A percentile compares a stretch with the other conserved stretches of the same genome.
Evolutionary conservation across 768 basidiomycete species (phyloP).

Genomic region (Fibroporia radiculosa): DNA sequence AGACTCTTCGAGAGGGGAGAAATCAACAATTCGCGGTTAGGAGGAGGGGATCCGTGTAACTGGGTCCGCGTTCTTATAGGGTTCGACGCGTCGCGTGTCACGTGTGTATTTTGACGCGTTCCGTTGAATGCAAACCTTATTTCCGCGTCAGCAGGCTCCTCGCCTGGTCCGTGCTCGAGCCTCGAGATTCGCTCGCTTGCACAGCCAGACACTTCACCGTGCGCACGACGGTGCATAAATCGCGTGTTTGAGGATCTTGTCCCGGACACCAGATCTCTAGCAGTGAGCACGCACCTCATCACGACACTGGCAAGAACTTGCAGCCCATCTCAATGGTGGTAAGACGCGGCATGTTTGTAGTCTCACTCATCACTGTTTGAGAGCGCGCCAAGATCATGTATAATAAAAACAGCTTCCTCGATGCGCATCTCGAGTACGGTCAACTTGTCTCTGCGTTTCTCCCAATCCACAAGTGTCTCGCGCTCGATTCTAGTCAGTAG

Average conservation of each 20-base stretch:
- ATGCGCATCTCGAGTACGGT: constrained; percentile 77
- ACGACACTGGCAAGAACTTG: too few species aligned
- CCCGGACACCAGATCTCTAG: too few species aligned
- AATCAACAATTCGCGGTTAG: too few species aligned
- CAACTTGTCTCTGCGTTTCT: constrained; percentile 65
- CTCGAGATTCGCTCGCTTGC: neutral
- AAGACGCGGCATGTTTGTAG: too few species aligned
- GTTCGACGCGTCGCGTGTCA: constrained; percentile 20
- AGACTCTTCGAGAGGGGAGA: too few species aligned
- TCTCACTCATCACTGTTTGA: constrained; percentile 42
- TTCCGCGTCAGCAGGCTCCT: constrained; percentile 5
- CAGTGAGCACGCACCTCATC: too few species aligned
- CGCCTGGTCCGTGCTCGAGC: constrained; percentile 3
- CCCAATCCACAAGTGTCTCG: constrained; percentile 67
- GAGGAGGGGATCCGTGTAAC: neutral
- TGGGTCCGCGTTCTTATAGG: constrained; percentile 17
- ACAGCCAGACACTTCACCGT: neutral
- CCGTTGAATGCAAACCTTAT: constrained; percentile 24
- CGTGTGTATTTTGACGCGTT: constrained; percentile 22
- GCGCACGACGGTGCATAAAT: too few species aligned
- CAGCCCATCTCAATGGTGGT: too few species aligned
- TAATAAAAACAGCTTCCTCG: constrained; percentile 83
- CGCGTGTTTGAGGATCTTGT: too few species aligned
- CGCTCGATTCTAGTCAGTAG: constrained; percentile 65
- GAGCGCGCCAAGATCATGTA: constrained; percentile 65